Evolutionary conservation across 129 eudicot genomes (phyloP).

Genomic region (Saussurea involucrata): DNA sequence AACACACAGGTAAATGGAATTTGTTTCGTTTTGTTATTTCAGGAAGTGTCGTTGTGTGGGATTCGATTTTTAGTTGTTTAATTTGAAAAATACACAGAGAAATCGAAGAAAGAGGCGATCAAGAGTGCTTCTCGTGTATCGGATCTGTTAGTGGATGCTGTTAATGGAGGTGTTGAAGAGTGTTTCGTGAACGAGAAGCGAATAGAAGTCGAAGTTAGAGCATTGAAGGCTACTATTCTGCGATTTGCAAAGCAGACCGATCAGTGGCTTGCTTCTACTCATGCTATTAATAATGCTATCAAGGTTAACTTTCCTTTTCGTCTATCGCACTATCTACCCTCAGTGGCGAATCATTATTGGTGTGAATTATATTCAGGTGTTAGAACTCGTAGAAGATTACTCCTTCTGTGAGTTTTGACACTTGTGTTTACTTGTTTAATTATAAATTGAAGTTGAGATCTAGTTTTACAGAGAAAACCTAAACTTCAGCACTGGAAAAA

Average conservation of each 20-base stretch:
- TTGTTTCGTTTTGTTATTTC: neutral
- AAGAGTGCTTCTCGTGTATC: constrained; percentile 57
- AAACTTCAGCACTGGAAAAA: no score
- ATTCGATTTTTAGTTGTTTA: neutral
- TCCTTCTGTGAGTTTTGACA: neutral
- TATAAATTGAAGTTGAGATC: neutral
- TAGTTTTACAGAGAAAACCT: neutral
- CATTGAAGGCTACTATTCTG: constrained; percentile 45
- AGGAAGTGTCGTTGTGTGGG: neutral
- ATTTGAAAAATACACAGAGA: constrained; percentile 45
- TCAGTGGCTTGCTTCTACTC: constrained; percentile 90
- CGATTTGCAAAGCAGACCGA: constrained; percentile 68
- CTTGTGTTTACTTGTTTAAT: neutral
- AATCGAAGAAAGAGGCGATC: constrained; percentile 73
- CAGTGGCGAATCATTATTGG: neutral
- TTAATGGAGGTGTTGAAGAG: constrained; percentile 82
- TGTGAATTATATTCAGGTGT: no score
- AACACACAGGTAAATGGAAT: constrained; percentile 53
- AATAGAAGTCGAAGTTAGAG: constrained; percentile 75
- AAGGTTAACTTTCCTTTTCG: constrained; percentile 41
- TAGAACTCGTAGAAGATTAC: neutral
- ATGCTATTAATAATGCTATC: constrained; percentile 65
- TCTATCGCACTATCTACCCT: neutral
- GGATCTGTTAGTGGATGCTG: constrained; percentile 69
- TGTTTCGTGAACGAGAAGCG: constrained; percentile 77